phyloP scores from a whole-genome alignment of 495 filamentous ascomycete species.

The Paragyromitra xinjiangensis region DNA sequence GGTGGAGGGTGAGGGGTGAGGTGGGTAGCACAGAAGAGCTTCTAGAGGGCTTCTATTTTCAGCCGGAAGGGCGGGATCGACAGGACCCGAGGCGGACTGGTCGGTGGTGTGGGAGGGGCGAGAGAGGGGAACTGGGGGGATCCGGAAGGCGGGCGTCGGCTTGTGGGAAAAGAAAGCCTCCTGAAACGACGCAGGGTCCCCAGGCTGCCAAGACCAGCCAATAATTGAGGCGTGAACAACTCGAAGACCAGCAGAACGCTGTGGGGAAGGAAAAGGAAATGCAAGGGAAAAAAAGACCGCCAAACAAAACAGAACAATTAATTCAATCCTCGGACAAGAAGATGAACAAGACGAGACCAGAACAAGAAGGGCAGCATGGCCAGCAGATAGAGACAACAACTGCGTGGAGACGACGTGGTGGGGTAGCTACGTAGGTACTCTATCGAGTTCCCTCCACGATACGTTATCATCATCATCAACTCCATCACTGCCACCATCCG shows the following conservation, averaged over 20 bases:
- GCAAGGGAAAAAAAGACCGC: not conserved
- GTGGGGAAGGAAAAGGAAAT: conserved; percentile 1
- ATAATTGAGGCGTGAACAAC: conserved; percentile 18
- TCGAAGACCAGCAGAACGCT: conserved; percentile 10
- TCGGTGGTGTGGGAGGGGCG: conserved; percentile 1
- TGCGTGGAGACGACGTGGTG: conserved; percentile 31
- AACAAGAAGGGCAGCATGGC: conserved; percentile 3
- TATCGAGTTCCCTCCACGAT: conserved; percentile 14
- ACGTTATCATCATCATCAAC: conserved; percentile 31
- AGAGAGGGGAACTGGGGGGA: conserved; percentile 3
- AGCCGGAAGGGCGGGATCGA: conserved; percentile 47
- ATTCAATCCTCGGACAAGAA: conserved; percentile 1
- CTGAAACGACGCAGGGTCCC: conserved; percentile 55
- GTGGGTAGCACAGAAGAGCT: conserved; percentile 49
- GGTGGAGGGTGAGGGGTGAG: conserved; percentile 3
- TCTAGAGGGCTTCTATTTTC: conserved; percentile 56
- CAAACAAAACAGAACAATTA: conserved; percentile 25
- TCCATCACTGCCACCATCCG: conserved; percentile 44
- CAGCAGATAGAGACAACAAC: conserved; percentile 18
- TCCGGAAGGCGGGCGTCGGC: conserved; percentile 37
- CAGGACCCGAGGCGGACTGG: conserved; percentile 41
- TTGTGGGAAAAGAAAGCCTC: conserved; percentile 51
- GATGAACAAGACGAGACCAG: not conserved
- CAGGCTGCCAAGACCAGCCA: conserved; percentile 40
- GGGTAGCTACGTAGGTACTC: conserved; percentile 36